These are phyloP conservation scores for Stephanodiscus minutulus DNA, from an alignment of 108 stramenopile genomes.

Conservation along the genomic window DNA sequence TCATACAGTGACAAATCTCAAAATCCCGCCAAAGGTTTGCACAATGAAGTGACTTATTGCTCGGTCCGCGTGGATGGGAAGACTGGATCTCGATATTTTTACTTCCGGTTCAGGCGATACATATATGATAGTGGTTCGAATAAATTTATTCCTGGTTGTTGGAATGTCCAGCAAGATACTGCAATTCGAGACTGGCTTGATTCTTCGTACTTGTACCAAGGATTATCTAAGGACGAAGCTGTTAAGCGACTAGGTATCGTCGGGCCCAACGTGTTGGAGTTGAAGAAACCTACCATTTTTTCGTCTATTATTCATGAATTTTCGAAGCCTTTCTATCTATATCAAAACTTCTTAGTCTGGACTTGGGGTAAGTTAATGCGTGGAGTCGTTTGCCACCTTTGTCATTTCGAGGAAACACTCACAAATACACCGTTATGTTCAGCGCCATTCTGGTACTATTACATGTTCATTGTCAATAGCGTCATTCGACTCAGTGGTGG, in stretches of 20 bases:
- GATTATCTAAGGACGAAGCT: slow-evolving; percentile 49
- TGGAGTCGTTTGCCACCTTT: background rate
- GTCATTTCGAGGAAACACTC: background rate
- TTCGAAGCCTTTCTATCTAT: slow-evolving; percentile 62
- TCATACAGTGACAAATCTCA: slow-evolving; percentile 34
- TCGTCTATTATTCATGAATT: slow-evolving; percentile 51
- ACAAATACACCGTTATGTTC: background rate
- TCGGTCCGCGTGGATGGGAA: slow-evolving; percentile 18
- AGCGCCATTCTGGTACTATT: slow-evolving; percentile 48
- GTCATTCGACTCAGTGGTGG: slow-evolving; percentile 49
- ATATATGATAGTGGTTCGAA: slow-evolving; percentile 14
- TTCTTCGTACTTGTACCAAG: slow-evolving; percentile 20
- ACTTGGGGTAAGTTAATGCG: slow-evolving; percentile 17
- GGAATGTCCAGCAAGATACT: slow-evolving; percentile 17
- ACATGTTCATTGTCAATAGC: slow-evolving; percentile 58
- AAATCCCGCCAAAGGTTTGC: no score
- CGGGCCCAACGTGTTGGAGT: slow-evolving; percentile 55
- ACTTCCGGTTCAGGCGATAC: slow-evolving; percentile 48
- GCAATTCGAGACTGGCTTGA: slow-evolving; percentile 43
- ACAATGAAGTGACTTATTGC: slow-evolving; percentile 8
- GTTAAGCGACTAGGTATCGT: slow-evolving; percentile 30
- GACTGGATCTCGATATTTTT: slow-evolving; percentile 37
- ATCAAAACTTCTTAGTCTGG: slow-evolving; percentile 74
- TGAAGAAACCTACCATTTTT: slow-evolving; percentile 51
- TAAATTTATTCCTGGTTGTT: slow-evolving; percentile 39